Evolutionary conservation across 305 asterid species (phyloP).

Genomic region (Fraxinus velutina): DNA sequence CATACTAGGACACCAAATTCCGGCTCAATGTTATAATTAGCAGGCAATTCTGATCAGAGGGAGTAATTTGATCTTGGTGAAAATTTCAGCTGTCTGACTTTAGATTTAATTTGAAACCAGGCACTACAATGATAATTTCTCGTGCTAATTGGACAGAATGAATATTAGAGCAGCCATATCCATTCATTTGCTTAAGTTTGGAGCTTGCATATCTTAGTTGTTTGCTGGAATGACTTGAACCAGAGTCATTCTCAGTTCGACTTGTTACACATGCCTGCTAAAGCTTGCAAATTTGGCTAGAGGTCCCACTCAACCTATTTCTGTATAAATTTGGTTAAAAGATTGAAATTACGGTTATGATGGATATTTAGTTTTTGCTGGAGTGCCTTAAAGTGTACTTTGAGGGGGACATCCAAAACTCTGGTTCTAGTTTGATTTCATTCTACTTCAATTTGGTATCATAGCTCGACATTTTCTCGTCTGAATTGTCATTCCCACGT

Average conservation of each 20-base stretch:
- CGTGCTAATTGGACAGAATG: background rate
- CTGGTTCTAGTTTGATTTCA: background rate
- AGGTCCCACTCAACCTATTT: background rate
- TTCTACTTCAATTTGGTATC: background rate
- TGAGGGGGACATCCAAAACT: background rate
- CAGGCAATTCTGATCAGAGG: background rate
- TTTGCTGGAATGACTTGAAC: background rate
- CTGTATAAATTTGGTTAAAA: background rate
- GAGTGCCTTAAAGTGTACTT: background rate
- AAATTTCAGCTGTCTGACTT: background rate
- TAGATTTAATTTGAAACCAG: background rate
- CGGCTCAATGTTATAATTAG: background rate
- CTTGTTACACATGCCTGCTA: background rate
- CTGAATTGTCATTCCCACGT: background rate
- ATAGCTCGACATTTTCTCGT: background rate
- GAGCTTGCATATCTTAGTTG: background rate
- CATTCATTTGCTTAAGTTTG: background rate
- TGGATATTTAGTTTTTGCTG: background rate
- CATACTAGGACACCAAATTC: background rate
- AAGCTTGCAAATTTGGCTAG: background rate
- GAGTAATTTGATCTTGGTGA: background rate
- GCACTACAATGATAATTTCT: background rate
- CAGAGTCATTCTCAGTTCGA: background rate
- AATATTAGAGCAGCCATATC: background rate
- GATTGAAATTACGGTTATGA: background rate